These are phyloP conservation scores for Sporothrix inflata DNA, from an alignment of 2,329 filamentous ascomycete genomes.

Conservation along the genomic window DNA sequence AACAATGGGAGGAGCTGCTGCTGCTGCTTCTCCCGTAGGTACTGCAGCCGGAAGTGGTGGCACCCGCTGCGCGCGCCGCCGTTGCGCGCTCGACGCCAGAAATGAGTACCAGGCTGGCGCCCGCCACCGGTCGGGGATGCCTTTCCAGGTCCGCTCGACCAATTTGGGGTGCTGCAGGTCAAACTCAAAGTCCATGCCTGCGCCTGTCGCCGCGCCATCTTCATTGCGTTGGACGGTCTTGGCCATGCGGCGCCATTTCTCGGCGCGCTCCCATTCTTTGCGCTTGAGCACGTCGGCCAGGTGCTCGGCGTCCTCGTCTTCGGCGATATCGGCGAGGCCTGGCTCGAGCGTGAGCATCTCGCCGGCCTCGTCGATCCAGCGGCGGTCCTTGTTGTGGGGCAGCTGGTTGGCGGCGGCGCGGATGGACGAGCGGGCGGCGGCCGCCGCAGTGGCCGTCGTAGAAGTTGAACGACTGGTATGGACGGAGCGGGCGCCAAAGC, in stretches of 20 bases:
- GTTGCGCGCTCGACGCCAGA: conserved; percentile 73
- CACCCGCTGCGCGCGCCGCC: conserved; percentile 21
- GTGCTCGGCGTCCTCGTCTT: conserved; percentile 58
- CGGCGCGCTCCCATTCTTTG: conserved; percentile 65
- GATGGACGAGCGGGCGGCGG: conserved; percentile 58
- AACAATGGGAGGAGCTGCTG: not conserved
- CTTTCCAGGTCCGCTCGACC: conserved; percentile 93
- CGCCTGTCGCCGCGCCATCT: conserved; percentile 38
- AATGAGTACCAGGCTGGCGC: conserved; percentile 95
- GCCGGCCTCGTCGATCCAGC: conserved; percentile 67
- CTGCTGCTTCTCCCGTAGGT: not conserved
- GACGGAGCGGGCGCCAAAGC: conserved; percentile 62
- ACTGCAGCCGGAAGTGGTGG: not conserved
- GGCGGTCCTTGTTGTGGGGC: conserved; percentile 63
- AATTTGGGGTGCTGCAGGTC: conserved; percentile 82
- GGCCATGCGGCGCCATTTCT: conserved; percentile 71
- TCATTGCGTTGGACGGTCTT: conserved; percentile 54
- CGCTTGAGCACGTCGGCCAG: conserved; percentile 60
- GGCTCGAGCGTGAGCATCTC: conserved; percentile 66
- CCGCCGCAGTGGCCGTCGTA: conserved; percentile 25
- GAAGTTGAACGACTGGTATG: conserved; percentile 56
- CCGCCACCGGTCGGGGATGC: conserved; percentile 95
- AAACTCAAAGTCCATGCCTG: conserved; percentile 72
- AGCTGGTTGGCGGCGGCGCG: conserved; percentile 62
- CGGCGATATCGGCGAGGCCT: conserved; percentile 58